Conservation (phyloP, 1,284 basidiomycete species). For the Naganishia liquefaciens region DNA sequence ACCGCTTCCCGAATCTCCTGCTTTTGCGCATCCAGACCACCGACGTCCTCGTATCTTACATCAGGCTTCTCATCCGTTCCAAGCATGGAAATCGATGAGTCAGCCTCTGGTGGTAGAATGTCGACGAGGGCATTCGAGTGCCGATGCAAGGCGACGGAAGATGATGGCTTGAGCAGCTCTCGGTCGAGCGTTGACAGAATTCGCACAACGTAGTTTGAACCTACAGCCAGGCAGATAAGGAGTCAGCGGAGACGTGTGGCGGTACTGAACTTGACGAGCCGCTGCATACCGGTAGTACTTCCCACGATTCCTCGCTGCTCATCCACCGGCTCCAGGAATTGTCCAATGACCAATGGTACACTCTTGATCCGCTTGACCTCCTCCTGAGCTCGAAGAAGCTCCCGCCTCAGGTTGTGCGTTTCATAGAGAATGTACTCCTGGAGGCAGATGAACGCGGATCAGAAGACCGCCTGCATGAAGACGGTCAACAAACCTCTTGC, state of each 20-base stretch:
- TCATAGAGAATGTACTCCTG: conserved; percentile 96
- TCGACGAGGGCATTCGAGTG: conserved; percentile 99
- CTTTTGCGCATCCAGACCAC: conserved; percentile 97
- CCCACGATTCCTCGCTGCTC: conserved; percentile 97
- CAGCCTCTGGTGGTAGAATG: conserved; percentile 96
- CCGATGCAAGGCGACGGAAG: conserved; percentile 94
- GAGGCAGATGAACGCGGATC: not conserved
- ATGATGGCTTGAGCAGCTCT: conserved; percentile 94
- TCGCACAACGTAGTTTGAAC: conserved; percentile 97
- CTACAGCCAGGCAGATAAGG: conserved; percentile 34
- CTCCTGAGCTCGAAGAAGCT: conserved; percentile 96
- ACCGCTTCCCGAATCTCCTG: conserved; percentile 99
- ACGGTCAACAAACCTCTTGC: conserved; percentile 64
- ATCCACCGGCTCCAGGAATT: conserved; percentile 99
- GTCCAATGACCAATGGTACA: conserved; percentile 98
- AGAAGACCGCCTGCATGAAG: no score
- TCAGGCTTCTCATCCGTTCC: conserved; percentile 91
- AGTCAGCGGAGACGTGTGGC: not conserved
- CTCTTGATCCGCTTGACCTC: conserved; percentile 99
- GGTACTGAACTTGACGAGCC: not conserved
- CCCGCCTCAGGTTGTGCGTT: conserved; percentile 94
- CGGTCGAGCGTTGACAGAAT: conserved; percentile 97
- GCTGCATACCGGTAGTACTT: conserved; percentile 75
- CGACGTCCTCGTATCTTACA: conserved; percentile 85
- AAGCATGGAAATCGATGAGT: conserved; percentile 94